phyloP scores from a whole-genome alignment of 2,329 filamentous ascomycete genomes.

The Rosellinia necatrix region DNA sequence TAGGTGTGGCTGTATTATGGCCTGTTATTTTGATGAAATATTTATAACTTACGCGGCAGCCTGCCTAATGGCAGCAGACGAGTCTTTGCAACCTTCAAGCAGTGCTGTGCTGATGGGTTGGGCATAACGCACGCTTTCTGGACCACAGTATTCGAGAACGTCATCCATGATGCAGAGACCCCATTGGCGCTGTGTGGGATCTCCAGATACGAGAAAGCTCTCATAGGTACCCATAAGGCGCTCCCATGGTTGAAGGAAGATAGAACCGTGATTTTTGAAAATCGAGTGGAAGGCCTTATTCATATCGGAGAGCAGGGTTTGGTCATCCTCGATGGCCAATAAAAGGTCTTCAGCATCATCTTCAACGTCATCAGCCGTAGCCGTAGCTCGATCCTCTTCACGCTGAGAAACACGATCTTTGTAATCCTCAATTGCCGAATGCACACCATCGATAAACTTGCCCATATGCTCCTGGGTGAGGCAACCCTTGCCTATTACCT shows the following conservation, averaged over 20 bases:
- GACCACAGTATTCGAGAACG: conserved; percentile 94
- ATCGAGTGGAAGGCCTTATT: conserved; percentile 99
- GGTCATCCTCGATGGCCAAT: conserved; percentile 94
- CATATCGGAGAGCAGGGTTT: conserved; percentile 96
- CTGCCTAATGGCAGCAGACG: conserved; percentile 89
- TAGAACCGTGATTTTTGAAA: conserved; percentile 91
- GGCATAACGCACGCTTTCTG: conserved; percentile 84
- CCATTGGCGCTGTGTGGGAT: conserved; percentile 95
- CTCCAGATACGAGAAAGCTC: conserved; percentile 76
- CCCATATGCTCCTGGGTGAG: conserved; percentile 79
- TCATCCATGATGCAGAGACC: conserved; percentile 99
- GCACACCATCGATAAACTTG: conserved; percentile 83
- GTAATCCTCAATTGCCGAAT: conserved; percentile 89
- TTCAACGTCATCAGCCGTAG: conserved; percentile 83
- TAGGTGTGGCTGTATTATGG: too few species aligned
- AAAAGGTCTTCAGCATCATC: conserved; percentile 86
- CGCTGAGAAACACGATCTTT: conserved; percentile 83
- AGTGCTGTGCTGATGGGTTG: conserved; percentile 86
- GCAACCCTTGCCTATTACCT: conserved; percentile 87
- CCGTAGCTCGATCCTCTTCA: conserved; percentile 75
- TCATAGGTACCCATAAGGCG: conserved; percentile 84
- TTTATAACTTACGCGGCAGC: conserved; percentile 71
- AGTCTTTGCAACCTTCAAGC: conserved; percentile 81
- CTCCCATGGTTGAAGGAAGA: conserved; percentile 89
- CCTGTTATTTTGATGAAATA: too few species aligned